Conservation (phyloP, 2,329 filamentous ascomycete genomes). For the Parastagonospora nodorum region DNA sequence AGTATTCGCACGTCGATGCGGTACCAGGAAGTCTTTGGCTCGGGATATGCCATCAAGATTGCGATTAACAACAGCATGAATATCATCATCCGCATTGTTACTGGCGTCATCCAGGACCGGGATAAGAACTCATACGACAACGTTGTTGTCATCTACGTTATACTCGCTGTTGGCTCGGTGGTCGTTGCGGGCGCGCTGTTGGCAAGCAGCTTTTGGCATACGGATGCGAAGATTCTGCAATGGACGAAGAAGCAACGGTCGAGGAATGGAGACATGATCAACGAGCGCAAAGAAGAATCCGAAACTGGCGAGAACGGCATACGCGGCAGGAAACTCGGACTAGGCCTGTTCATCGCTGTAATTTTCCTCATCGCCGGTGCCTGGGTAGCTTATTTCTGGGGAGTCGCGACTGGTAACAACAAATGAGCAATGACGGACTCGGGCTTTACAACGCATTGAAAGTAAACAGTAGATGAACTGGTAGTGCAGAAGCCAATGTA, state of each 20-base stretch:
- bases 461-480: too few relatives aligned
- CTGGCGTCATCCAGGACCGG: slow-evolving; percentile 63
- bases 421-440: background rate
- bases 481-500: too few relatives aligned
- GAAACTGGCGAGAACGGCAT: slow-evolving; percentile 34
- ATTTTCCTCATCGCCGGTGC: slow-evolving; percentile 56
- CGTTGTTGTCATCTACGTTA: slow-evolving; percentile 62
- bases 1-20: slow-evolving; percentile 64
- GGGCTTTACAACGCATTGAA: too few relatives aligned
- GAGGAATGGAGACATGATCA: slow-evolving; percentile 51
- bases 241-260: slow-evolving; percentile 63
- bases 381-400: slow-evolving; percentile 66
- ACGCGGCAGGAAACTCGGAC: slow-evolving; percentile 48
- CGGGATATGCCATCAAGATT: slow-evolving; percentile 65
- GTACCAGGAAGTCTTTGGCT: slow-evolving; percentile 65
- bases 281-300: slow-evolving; percentile 50
- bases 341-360: slow-evolving; percentile 52
- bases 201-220: slow-evolving; percentile 44
- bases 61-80: slow-evolving; percentile 68
- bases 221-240: slow-evolving; percentile 58
- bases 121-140: slow-evolving; percentile 62
- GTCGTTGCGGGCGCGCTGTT: slow-evolving; percentile 52
- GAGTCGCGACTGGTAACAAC: slow-evolving; percentile 58
- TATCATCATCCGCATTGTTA: slow-evolving; percentile 63
- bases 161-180: slow-evolving; percentile 57